phyloP scores from a whole-genome alignment of 257 asterid species.

The Primulina eburnea region DNA sequence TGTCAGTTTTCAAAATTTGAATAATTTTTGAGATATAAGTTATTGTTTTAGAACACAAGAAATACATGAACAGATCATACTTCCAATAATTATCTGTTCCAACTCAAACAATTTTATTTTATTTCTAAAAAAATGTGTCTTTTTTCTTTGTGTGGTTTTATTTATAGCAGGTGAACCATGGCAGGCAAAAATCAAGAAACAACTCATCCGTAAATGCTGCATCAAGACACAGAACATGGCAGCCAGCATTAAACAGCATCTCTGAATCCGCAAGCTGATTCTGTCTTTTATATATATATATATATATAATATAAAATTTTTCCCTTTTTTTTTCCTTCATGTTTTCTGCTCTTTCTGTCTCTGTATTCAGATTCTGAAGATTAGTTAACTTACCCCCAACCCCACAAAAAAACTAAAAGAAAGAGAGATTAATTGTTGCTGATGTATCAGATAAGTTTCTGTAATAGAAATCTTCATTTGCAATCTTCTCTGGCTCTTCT shows the following conservation, averaged over 20 bases:
- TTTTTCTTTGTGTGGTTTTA: not conserved
- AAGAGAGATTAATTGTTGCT: not conserved
- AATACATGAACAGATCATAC: not conserved
- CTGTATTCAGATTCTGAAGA: not conserved
- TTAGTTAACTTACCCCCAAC: not conserved
- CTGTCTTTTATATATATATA: conserved; percentile 26
- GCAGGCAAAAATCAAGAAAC: conserved; percentile 38
- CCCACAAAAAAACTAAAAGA: not conserved
- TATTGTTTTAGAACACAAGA: not conserved
- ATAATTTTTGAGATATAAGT: too few species aligned
- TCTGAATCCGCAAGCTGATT: conserved; percentile 51
- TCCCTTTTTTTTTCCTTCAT: too few species aligned
- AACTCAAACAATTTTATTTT: not conserved
- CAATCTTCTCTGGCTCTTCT: not conserved
- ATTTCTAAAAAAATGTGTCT: conserved; percentile 9
- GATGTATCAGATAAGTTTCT: not conserved
- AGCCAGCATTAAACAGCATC: conserved; percentile 78
- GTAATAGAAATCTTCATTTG: not conserved
- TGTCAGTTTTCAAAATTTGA: too few species aligned
- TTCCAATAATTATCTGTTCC: too few species aligned
- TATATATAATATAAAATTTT: not conserved
- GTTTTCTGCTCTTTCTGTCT: not conserved
- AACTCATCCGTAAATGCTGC: conserved; percentile 34
- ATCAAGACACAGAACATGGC: conserved; percentile 67
- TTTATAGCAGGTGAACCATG: conserved; percentile 52